Percentiles rank a stretch among this genome's conserved stretches.
phyloP scores from a whole-genome alignment of 768 basidiomycete genomes.

The Sutorius australiensis region DNA sequence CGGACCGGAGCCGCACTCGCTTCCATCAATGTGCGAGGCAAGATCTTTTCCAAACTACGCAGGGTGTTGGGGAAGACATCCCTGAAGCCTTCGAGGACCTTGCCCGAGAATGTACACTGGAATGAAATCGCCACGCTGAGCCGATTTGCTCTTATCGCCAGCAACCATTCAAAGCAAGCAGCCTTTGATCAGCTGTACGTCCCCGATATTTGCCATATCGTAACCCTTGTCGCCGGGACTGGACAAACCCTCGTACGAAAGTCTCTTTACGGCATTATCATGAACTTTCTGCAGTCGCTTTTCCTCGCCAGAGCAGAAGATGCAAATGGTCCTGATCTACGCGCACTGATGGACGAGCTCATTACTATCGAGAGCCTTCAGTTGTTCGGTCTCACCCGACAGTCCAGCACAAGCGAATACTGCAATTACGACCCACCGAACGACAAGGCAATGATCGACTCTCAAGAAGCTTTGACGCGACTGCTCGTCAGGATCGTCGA shows the following conservation, averaged over 20 bases:
- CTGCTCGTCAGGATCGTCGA: slow-evolving; percentile 64
- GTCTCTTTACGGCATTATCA: slow-evolving; percentile 74
- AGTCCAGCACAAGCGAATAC: slow-evolving; percentile 68
- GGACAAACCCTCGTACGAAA: slow-evolving; percentile 74
- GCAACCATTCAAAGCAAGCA: slow-evolving; percentile 60
- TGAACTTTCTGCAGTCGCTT: slow-evolving; percentile 79
- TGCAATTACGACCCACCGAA: slow-evolving; percentile 48
- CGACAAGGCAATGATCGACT: slow-evolving; percentile 56
- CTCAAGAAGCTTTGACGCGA: slow-evolving; percentile 59
- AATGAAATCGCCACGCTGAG: slow-evolving; percentile 77
- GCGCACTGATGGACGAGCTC: slow-evolving; percentile 59
- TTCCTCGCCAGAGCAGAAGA: slow-evolving; percentile 60
- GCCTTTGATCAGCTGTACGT: slow-evolving; percentile 73
- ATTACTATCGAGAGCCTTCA: slow-evolving; percentile 53
- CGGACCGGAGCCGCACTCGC: slow-evolving; percentile 71
- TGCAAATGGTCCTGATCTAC: slow-evolving; percentile 53
- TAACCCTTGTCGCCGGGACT: slow-evolving; percentile 71
- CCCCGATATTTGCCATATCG: slow-evolving; percentile 78
- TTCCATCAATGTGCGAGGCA: slow-evolving; percentile 74
- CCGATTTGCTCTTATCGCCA: slow-evolving; percentile 69
- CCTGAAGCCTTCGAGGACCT: slow-evolving; percentile 54
- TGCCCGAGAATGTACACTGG: slow-evolving; percentile 74
- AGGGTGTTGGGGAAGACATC: slow-evolving; percentile 76
- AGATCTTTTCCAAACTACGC: slow-evolving; percentile 72
- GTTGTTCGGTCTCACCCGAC: slow-evolving; percentile 69